Percentiles rank a stretch among this genome's conserved stretches.
Evolutionary conservation across 2,329 filamentous ascomycete genomes (phyloP).

Genomic region (Cladosporium austrohemisphaericum): DNA sequence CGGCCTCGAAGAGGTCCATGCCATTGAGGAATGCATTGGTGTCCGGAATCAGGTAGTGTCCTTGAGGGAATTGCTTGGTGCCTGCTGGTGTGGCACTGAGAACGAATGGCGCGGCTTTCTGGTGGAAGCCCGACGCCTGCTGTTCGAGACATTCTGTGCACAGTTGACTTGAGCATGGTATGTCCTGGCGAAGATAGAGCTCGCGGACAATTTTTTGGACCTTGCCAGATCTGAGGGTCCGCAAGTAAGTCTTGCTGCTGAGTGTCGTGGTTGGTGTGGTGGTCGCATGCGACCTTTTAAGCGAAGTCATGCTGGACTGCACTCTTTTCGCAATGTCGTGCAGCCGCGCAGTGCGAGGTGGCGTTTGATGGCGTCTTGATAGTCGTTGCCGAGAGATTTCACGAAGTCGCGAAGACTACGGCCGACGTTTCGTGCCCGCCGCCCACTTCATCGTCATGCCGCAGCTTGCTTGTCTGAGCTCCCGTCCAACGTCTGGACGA

Average conservation of each 20-base stretch:
- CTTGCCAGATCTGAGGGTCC: slow-evolving; percentile 92
- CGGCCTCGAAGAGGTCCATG: slow-evolving; percentile 95
- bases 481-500: slow-evolving; percentile 4
- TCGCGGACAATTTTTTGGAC: slow-evolving; percentile 98
- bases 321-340: not conserved
- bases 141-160: slow-evolving; percentile 69
- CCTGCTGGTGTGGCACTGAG: slow-evolving; percentile 85
- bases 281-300: slow-evolving; percentile 56
- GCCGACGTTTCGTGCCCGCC: too few relatives aligned
- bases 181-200: slow-evolving; percentile 92
- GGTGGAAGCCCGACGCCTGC: slow-evolving; percentile 67
- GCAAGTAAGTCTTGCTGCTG: slow-evolving; percentile 92
- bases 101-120: slow-evolving; percentile 75
- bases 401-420: slow-evolving; percentile 7
- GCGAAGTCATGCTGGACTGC: slow-evolving; percentile 52
- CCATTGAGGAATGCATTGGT: slow-evolving; percentile 93
- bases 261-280: slow-evolving; percentile 63
- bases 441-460: too few relatives aligned
- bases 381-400: slow-evolving; percentile 6
- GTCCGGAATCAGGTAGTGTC: slow-evolving; percentile 92
- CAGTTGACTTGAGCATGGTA: slow-evolving; percentile 90
- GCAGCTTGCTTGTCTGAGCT: slow-evolving; percentile 8
- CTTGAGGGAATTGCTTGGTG: slow-evolving; percentile 75
- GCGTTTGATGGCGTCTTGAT: slow-evolving; percentile 2
- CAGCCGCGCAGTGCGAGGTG: not conserved